Percentiles rank a stretch among this genome's conserved stretches.
These are phyloP conservation scores for Dactylonectria estremocensis DNA, from an alignment of 2,329 filamentous ascomycete genomes.

Conservation along the genomic window DNA sequence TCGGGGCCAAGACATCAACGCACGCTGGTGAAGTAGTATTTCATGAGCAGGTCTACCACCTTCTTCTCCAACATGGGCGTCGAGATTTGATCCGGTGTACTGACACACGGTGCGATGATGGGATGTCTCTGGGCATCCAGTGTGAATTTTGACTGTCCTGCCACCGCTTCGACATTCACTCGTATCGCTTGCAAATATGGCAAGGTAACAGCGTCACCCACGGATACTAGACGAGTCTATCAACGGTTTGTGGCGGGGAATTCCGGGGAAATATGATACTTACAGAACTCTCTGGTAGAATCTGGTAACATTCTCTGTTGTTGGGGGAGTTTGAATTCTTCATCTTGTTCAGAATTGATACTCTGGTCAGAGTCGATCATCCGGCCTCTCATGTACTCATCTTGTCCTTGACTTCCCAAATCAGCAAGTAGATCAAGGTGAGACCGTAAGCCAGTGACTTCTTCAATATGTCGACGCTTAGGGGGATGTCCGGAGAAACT, in stretches of 20 bases:
- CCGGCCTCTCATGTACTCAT: not conserved
- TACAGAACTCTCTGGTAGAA: conserved; percentile 69
- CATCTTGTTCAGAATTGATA: conserved; percentile 61
- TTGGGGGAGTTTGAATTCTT: conserved; percentile 70
- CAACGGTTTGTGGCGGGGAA: conserved; percentile 20
- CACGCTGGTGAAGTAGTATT: conserved; percentile 74
- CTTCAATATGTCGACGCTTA: conserved; percentile 15
- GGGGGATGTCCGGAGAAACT: not conserved
- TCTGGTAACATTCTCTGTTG: conserved; percentile 73
- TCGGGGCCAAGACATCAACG: conserved; percentile 34
- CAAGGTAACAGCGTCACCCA: conserved; percentile 75
- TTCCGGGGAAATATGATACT: conserved; percentile 46
- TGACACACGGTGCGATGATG: conserved; percentile 51
- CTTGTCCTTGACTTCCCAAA: not conserved
- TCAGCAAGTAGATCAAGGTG: not conserved
- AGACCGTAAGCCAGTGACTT: not conserved
- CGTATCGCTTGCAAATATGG: conserved; percentile 74
- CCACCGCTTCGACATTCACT: conserved; percentile 70
- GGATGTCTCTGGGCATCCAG: conserved; percentile 70
- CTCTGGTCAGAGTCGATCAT: conserved; percentile 47
- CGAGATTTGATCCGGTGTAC: not conserved
- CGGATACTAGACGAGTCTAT: conserved; percentile 62
- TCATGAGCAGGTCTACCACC: conserved; percentile 62
- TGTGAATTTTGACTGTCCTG: conserved; percentile 71
- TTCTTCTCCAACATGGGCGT: conserved; percentile 60